Conservation (phyloP, 768 basidiomycete species). For the Pleurotus ostreatus region DNA sequence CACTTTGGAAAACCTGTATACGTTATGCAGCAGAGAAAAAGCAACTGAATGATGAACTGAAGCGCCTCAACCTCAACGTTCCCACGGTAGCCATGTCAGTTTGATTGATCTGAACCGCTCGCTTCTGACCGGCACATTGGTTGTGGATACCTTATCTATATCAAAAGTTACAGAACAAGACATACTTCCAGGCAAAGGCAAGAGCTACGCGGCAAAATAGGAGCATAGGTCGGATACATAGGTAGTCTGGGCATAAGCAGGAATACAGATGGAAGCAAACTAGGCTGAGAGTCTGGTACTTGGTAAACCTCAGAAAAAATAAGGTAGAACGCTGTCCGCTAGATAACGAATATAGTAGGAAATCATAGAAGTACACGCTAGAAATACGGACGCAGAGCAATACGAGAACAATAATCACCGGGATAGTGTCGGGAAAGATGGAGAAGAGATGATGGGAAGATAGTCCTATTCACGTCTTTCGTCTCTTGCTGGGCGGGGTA, state of each 20-base stretch:
- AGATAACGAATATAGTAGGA: background rate
- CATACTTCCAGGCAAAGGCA: background rate
- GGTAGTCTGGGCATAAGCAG: background rate
- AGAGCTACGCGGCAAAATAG: background rate
- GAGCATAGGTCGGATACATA: background rate
- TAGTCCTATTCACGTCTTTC: constrained; percentile 4
- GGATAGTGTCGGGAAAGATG: background rate
- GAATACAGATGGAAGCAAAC: background rate
- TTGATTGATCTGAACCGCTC: constrained; percentile 2
- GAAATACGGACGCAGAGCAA: constrained; percentile 6
- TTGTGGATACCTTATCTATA: constrained; percentile 5
- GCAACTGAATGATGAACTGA: constrained; percentile 5
- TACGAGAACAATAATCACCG: constrained; percentile 2
- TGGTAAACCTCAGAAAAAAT: background rate
- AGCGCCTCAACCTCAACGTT: constrained; percentile 5
- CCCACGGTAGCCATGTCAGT: constrained; percentile 6
- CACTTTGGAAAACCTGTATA: constrained; percentile 4
- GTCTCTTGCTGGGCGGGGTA: constrained; percentile 12
- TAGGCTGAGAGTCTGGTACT: background rate
- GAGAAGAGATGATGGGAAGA: background rate
- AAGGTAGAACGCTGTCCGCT: background rate
- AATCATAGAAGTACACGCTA: background rate
- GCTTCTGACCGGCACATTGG: background rate
- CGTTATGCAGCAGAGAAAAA: constrained; percentile 1
- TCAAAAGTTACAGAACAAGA: background rate